phyloP scores from a whole-genome alignment of 2,329 filamentous ascomycete genomes.

The Pseudofabraea citricarpa region DNA sequence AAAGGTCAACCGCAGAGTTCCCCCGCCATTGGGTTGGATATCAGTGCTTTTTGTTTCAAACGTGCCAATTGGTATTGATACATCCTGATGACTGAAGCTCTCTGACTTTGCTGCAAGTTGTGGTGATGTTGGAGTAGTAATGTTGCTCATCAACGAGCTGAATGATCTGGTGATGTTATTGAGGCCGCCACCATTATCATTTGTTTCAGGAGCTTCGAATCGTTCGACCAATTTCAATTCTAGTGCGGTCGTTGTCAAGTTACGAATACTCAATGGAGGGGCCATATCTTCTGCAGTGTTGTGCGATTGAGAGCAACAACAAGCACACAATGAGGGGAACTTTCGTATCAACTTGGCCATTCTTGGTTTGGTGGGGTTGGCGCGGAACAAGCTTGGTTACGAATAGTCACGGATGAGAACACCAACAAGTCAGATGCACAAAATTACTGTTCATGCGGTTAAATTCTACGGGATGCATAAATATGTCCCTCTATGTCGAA shows the following conservation, averaged over 20 bases:
- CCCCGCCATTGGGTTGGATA: slow-evolving; percentile 53
- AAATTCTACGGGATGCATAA: no score
- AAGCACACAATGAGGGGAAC: neutral
- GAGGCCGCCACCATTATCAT: slow-evolving; percentile 26
- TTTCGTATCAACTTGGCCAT: neutral
- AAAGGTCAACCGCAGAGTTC: slow-evolving; percentile 72
- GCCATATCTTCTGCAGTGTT: slow-evolving; percentile 13
- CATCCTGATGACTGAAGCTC: slow-evolving; percentile 55
- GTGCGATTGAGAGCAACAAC: neutral
- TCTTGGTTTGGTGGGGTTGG: neutral
- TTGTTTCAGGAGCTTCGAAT: slow-evolving; percentile 50
- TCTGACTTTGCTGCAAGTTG: slow-evolving; percentile 47
- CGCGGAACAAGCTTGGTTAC: no score
- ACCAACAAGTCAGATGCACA: no score
- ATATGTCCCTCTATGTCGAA: slow-evolving; percentile 17
- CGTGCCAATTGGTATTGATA: slow-evolving; percentile 59
- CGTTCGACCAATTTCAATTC: slow-evolving; percentile 70
- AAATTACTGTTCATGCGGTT: no score
- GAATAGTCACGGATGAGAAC: no score
- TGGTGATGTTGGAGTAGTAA: slow-evolving; percentile 32
- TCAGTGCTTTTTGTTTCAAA: slow-evolving; percentile 64
- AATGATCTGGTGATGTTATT: slow-evolving; percentile 41
- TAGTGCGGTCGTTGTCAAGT: slow-evolving; percentile 70
- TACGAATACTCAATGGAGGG: slow-evolving; percentile 66
- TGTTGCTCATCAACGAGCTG: slow-evolving; percentile 37